Evolutionary conservation across 139 green algal genomes (phyloP), one percentile per base, ranked within the genome.

Genomic region (Pleodorina starrii): DNA sequence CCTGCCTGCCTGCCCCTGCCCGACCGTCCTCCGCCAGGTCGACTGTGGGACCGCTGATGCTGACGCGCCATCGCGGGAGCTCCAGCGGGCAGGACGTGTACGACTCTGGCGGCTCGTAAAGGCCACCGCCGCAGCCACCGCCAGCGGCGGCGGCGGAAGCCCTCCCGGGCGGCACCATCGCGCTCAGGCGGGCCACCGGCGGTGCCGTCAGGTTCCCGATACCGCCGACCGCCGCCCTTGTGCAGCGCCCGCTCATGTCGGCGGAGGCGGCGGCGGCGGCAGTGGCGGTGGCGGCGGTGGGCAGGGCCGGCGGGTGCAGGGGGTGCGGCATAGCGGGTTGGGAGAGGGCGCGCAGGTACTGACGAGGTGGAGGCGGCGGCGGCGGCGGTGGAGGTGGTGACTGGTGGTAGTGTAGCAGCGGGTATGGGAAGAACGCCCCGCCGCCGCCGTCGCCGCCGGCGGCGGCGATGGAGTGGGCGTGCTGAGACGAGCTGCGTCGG

Each of bases 1-100:
- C n/a, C n/a, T n/a, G n/a, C n/a, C n/a, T n/a, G n/a, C n/a, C n/a
- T n/a, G n/a, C n/a, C n/a, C n/a, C n/a, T n/a, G n/a, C n/a, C n/a
- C n/a, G n/a, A n/a, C n/a, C n/a, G n/a, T n/a, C n/a, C n/a, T n/a
- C n/a, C 16, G 74, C 17, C 43, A 82, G 43, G 35, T 74, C 59
- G 10, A 27, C 57, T 2, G 29, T 59, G 38, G 79, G 79, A 11
- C 79, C 79, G 79, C 79, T 86, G 40, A 86, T 86, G 79, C 79
- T 86, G 36, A 59, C 57, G 17, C 79, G 79, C 54, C 57, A 86
- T 25, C 57, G 79, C 7, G 78, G 74, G 27, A 17, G 35, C 19
- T 76, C 29, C 63, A 23, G n/a, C 32, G 63, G 27, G 16, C 16
- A 10, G 2, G 63, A 73, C 48, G 12, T 57, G 25, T 36, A 73